phyloP scores from a whole-genome alignment of 106 monocot species.

The Apostasia shenzhenica region DNA sequence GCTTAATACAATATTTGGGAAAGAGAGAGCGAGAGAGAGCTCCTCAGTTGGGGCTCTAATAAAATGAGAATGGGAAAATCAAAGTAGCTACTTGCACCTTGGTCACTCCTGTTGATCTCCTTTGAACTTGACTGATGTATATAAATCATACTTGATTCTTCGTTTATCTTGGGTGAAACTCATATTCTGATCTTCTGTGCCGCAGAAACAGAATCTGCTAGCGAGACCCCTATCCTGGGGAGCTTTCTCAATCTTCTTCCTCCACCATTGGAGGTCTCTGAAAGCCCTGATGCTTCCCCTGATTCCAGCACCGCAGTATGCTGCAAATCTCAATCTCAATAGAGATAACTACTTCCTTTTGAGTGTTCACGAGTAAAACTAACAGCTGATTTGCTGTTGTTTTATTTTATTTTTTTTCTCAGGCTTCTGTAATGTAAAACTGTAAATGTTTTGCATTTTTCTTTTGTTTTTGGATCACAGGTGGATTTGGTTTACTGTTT shows the following conservation, averaged over 20 bases:
- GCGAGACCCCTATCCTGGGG: conserved; percentile 3
- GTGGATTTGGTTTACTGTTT: no score
- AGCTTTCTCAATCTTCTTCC: conserved; percentile 16
- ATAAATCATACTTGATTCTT: not conserved
- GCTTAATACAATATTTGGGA: no score
- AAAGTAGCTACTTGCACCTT: no score
- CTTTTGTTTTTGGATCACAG: no score
- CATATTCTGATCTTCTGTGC: not conserved
- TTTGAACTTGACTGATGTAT: no score
- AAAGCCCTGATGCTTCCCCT: conserved; percentile 2
- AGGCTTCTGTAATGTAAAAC: no score
- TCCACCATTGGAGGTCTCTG: conserved; percentile 6
- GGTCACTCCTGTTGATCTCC: no score
- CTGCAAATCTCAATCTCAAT: not conserved
- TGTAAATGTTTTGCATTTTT: no score
- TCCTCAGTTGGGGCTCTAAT: no score
- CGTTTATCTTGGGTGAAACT: not conserved
- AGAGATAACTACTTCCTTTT: not conserved
- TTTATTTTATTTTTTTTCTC: no score
- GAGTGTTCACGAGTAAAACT: not conserved
- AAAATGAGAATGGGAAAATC: no score
- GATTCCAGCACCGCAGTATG: not conserved
- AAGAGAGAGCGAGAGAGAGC: no score
- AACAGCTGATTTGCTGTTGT: not conserved
- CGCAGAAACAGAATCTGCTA: conserved; percentile 6